Percentiles rank a stretch among this genome's conserved stretches.
phyloP scores from a whole-genome alignment of 805 yeast genomes.

The Starmerella floricola region DNA sequence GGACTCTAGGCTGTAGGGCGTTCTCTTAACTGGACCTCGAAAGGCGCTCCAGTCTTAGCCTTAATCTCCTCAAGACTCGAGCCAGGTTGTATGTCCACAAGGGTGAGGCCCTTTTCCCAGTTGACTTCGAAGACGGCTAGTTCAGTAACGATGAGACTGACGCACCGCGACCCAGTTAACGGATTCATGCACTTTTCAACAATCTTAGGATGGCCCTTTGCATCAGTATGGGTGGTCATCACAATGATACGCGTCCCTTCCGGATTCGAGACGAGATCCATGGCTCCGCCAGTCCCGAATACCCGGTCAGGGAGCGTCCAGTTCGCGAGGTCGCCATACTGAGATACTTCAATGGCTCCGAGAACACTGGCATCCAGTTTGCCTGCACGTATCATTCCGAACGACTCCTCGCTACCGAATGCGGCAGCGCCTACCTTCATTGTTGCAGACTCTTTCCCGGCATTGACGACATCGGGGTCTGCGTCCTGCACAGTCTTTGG shows the following conservation, averaged over 20 bases:
- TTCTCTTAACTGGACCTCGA: conserved; percentile 25
- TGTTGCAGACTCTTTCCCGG: conserved; percentile 43
- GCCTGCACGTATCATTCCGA: conserved; percentile 40
- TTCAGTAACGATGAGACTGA: conserved; percentile 36
- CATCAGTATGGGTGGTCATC: conserved; percentile 39
- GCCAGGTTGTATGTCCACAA: conserved; percentile 35
- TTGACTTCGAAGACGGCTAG: conserved; percentile 39
- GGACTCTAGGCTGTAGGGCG: too few species aligned
- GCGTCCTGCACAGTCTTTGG: conserved; percentile 32
- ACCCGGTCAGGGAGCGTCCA: conserved; percentile 43
- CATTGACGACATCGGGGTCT: conserved; percentile 39
- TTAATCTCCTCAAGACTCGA: conserved; percentile 33
- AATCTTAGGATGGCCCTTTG: conserved; percentile 38
- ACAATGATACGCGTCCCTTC: conserved; percentile 36
- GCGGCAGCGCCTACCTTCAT: conserved; percentile 37
- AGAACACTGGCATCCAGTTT: conserved; percentile 35
- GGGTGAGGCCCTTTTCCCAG: conserved; percentile 30
- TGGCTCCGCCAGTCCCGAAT: conserved; percentile 46
- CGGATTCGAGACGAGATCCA: conserved; percentile 42
- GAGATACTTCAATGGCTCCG: conserved; percentile 41
- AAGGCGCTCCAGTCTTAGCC: conserved; percentile 34
- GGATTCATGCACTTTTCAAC: conserved; percentile 37
- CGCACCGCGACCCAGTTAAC: conserved; percentile 38
- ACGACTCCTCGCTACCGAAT: conserved; percentile 41
- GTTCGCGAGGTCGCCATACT: conserved; percentile 40